Evolutionary conservation across 106 monocot genomes (phyloP), one percentile per base, ranked within the genome.

Genomic region (Allium fistulosum): DNA sequence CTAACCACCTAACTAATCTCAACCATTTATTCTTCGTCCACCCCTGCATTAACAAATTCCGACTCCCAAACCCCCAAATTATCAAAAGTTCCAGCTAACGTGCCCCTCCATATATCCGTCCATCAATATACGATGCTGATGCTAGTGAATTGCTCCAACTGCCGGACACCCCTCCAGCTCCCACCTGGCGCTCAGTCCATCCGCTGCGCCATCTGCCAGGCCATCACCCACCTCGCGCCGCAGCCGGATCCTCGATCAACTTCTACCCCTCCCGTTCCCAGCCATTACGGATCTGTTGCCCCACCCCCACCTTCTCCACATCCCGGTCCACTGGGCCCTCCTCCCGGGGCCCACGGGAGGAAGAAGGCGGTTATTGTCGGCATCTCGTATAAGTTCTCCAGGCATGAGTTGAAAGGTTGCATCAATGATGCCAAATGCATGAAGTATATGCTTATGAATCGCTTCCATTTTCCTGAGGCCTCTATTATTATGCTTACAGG

Each of bases 371-470:
- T 60, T 53, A 80, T 88, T 27, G 67, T 70, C 57, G 88, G 82
- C 69, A 75, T 89, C 48, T 78, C 89, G 74, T 90, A 90, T 61
- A 63, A 67, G 53, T 51, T 57, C 65, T 66, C 82, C 8, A 57
- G 82, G 67, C 67, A 76, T 53, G 78, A 85, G 80, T 80, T 90
- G 49, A 83, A 76, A 67, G 89, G 89, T 11, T 80, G 77, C 80
- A 61, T 85, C 68, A 90, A 85, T 63, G 89, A 90, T 51, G 85
- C 85, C 70, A 85, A 76, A 66, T 90, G 82, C 79, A 90, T 90
- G 89, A 57, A 67, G 59, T 75, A 85, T 37, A 65, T 90, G 46
- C 85, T 85, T 58, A 13, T 77, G 18, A 77, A 85, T 55, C 67
- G 73, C 9, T 90, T 78, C 69, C 57, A 59, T 11, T 85, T 85